Evolutionary conservation across 2,329 filamentous ascomycete genomes (phyloP).

Genomic region (Verticillium tricorpus): DNA sequence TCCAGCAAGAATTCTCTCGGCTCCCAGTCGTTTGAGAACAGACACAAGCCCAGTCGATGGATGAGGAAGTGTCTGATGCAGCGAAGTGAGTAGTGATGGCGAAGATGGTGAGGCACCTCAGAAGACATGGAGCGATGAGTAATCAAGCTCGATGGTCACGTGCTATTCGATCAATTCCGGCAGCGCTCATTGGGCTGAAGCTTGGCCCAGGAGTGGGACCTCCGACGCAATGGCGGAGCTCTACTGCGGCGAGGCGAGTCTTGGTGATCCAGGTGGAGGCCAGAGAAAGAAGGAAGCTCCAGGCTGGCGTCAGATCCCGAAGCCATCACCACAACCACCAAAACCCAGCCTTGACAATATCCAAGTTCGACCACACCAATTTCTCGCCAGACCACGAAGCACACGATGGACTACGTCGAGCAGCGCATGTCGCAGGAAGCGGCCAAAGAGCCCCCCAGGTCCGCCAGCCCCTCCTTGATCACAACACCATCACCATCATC

Average conservation of each 20-base stretch:
- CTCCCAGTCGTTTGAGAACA: too few species aligned
- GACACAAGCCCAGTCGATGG: too few species aligned
- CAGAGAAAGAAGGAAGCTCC: neutral
- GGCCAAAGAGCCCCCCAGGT: constrained; percentile 35
- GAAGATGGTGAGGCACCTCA: too few species aligned
- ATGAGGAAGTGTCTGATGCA: too few species aligned
- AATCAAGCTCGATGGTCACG: too few species aligned
- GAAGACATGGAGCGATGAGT: too few species aligned
- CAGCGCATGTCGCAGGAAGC: constrained; percentile 51
- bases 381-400: neutral
- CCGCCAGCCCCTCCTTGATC: constrained; percentile 12
- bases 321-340: neutral
- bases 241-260: neutral
- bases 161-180: too few species aligned
- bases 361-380: neutral
- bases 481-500: neutral
- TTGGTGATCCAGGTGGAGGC: neutral
- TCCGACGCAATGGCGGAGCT: neutral
- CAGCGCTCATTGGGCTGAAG: too few species aligned
- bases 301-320: neutral
- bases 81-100: too few species aligned
- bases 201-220: too few species aligned
- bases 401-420: constrained; percentile 52
- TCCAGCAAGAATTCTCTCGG: too few species aligned
- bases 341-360: neutral